Evolutionary conservation across 2,329 filamentous ascomycete species (phyloP).

Genomic region (Dactylella cylindrospora): DNA sequence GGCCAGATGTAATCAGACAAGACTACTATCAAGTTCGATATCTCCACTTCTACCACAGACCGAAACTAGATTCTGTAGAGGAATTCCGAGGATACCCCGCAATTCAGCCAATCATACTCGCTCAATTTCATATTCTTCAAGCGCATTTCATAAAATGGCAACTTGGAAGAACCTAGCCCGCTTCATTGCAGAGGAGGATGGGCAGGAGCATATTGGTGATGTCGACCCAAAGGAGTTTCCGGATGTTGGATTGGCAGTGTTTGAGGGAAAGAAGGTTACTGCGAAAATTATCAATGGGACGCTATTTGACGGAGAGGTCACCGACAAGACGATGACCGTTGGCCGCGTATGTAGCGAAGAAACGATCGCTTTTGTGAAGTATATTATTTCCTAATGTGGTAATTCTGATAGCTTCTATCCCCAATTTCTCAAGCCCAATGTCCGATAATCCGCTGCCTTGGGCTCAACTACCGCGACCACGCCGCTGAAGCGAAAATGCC

Average conservation of each 20-base stretch:
- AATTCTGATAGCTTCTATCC: slow-evolving; percentile 26
- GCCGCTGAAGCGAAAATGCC: slow-evolving; percentile 70
- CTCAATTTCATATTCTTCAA: too few relatives aligned
- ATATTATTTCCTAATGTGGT: too few relatives aligned
- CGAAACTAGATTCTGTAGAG: too few relatives aligned
- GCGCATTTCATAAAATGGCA: slow-evolving; percentile 44
- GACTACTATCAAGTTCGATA: too few relatives aligned
- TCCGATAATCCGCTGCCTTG: slow-evolving; percentile 66
- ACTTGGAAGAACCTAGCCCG: slow-evolving; percentile 54
- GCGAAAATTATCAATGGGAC: slow-evolving; percentile 51
- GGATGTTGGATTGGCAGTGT: slow-evolving; percentile 52
- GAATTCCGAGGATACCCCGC: too few relatives aligned
- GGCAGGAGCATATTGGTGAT: slow-evolving; percentile 53
- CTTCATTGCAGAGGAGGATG: slow-evolving; percentile 54
- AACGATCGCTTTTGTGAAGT: too few relatives aligned
- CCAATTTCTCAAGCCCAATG: slow-evolving; percentile 13
- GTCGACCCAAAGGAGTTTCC: slow-evolving; percentile 50
- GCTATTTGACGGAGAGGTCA: slow-evolving; percentile 52
- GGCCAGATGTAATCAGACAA: too few relatives aligned
- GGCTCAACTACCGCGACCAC: slow-evolving; percentile 72
- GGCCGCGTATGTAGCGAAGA: slow-evolving; percentile 44
- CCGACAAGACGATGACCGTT: slow-evolving; percentile 49
- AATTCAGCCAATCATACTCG: too few relatives aligned
- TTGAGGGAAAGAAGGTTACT: slow-evolving; percentile 51
- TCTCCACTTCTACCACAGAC: too few relatives aligned